Conservation (phyloP, 208 protist genomes). For the Blastocrithidia nonstop region DNA sequence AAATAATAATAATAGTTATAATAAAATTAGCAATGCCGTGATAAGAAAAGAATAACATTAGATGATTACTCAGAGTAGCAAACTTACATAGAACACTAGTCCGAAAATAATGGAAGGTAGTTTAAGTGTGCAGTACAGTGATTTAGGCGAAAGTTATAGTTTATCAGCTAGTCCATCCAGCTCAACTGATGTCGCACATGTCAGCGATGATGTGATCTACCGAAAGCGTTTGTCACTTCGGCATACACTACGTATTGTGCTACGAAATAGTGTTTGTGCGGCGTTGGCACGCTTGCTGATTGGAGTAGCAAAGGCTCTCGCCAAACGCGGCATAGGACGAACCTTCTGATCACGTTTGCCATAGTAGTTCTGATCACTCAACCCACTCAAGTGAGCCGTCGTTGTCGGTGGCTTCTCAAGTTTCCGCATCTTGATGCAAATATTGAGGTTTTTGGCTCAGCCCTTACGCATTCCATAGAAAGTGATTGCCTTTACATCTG, state of each 20-base stretch:
- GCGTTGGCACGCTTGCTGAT: slow-evolving; percentile 35
- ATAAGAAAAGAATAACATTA: no score
- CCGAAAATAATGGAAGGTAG: no score
- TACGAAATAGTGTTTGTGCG: slow-evolving; percentile 54
- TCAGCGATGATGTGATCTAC: no score
- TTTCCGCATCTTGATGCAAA: slow-evolving; percentile 46
- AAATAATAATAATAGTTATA: no score
- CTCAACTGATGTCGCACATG: no score
- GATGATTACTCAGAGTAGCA: no score
- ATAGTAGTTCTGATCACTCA: slow-evolving; percentile 50
- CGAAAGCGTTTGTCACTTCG: slow-evolving; percentile 15
- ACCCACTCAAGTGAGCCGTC: slow-evolving; percentile 64
- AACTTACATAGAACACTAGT: no score
- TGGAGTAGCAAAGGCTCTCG: slow-evolving; percentile 47
- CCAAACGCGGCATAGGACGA: slow-evolving; percentile 20
- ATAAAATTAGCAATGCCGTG: no score
- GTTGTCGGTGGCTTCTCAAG: slow-evolving; percentile 51
- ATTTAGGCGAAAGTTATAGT: no score
- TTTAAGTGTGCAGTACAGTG: no score
- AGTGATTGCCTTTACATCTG: slow-evolving; percentile 22
- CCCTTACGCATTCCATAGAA: slow-evolving; percentile 21
- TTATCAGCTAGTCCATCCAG: no score
- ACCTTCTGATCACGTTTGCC: slow-evolving; percentile 15
- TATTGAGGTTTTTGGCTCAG: slow-evolving; percentile 10
- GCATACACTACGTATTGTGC: slow-evolving; percentile 27